Evolutionary conservation across 768 basidiomycete species (phyloP).

Genomic region (Boletus eberwhitei): DNA sequence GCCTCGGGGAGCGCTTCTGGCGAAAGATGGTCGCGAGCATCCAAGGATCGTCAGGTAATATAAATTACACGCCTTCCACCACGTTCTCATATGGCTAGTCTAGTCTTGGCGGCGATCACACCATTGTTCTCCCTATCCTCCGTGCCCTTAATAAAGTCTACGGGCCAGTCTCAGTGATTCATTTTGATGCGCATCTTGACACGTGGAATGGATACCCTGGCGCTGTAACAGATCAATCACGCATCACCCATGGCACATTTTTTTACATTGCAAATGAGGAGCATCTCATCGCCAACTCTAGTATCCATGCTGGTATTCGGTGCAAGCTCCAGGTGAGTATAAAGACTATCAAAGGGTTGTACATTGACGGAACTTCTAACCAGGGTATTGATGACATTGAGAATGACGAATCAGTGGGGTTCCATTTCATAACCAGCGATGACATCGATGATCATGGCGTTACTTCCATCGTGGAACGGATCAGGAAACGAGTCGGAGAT

Average conservation of each 20-base stretch:
- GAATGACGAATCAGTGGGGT: slow-evolving; percentile 71
- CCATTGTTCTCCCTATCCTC: slow-evolving; percentile 82
- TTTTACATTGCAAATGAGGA: slow-evolving; percentile 79
- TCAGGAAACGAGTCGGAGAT: slow-evolving; percentile 68
- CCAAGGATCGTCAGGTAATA: slow-evolving; percentile 67
- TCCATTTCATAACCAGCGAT: slow-evolving; percentile 73
- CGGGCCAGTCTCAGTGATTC: slow-evolving; percentile 79
- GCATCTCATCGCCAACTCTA: slow-evolving; percentile 66
- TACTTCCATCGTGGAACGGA: slow-evolving; percentile 62
- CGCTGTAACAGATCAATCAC: slow-evolving; percentile 53
- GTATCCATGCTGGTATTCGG: slow-evolving; percentile 84
- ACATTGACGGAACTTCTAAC: not conserved
- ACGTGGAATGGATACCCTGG: slow-evolving; percentile 47
- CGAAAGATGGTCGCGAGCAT: slow-evolving; percentile 59
- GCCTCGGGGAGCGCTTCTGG: slow-evolving; percentile 33
- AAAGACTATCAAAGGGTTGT: slow-evolving; percentile 5
- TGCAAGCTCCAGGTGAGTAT: slow-evolving; percentile 60
- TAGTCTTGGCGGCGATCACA: slow-evolving; percentile 80
- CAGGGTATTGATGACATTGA: slow-evolving; percentile 38
- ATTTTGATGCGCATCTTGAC: slow-evolving; percentile 78
- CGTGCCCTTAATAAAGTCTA: slow-evolving; percentile 76
- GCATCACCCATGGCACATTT: slow-evolving; percentile 82
- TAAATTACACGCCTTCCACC: not conserved
- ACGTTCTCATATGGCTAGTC: not conserved
- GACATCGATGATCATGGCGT: slow-evolving; percentile 83